Conservation (phyloP, 78 protist genomes). For the Dictyostelium firmibasis region DNA sequence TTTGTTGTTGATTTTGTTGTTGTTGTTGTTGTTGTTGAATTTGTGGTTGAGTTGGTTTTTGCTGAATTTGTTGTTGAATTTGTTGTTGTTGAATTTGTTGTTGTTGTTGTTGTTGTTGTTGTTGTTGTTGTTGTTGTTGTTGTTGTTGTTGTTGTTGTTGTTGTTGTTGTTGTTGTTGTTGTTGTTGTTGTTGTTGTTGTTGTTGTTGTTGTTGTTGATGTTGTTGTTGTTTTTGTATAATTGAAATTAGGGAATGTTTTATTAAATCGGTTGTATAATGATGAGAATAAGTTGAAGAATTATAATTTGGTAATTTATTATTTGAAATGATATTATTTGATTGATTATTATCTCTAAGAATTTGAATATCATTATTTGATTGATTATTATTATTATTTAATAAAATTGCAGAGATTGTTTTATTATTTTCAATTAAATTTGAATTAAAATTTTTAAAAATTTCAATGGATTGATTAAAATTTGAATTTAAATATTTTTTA, state of each 20-base stretch:
- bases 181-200: neutral
- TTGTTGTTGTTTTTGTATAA: neutral
- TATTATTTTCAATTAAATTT: no score
- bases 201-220: neutral
- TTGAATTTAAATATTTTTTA: neutral
- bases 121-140: no score
- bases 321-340: neutral
- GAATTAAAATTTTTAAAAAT: neutral
- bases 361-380: neutral
- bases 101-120: neutral
- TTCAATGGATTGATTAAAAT: neutral
- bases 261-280: neutral
- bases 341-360: neutral
- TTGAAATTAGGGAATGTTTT: neutral
- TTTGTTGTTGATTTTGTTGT: neutral
- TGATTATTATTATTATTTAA: no score
- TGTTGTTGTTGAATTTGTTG: neutral
- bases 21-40: neutral
- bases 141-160: neutral
- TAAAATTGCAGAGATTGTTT: neutral
- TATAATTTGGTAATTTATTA: neutral
- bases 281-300: neutral
- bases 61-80: no score
- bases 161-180: neutral
- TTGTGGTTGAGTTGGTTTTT: neutral